These are phyloP conservation scores for Telfairia occidentalis DNA, from an alignment of 331 rosid genomes.

Conservation along the genomic window DNA sequence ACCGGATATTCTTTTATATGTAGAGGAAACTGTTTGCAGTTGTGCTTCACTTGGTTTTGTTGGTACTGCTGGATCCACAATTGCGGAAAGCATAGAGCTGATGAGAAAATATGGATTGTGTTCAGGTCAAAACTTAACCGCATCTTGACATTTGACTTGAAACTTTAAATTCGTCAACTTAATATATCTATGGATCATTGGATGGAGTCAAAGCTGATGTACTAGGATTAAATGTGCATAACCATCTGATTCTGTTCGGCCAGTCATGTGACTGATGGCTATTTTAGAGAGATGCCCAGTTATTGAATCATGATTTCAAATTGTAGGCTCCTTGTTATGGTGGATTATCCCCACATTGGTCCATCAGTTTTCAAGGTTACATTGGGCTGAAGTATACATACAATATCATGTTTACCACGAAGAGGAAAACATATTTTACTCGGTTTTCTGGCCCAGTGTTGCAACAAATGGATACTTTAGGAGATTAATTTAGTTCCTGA, in stretches of 20 bases:
- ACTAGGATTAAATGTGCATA: background rate
- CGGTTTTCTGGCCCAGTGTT: background rate
- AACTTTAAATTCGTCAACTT: background rate
- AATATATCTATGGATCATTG: background rate
- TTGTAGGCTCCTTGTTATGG: background rate
- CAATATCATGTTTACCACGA: background rate
- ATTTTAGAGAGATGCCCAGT: background rate
- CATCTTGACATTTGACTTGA: slow-evolving; percentile 10
- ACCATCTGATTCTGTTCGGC: background rate
- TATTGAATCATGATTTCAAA: background rate
- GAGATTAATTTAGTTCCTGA: background rate
- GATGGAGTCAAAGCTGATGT: background rate
- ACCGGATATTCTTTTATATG: slow-evolving; percentile 56
- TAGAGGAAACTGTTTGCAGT: slow-evolving; percentile 73
- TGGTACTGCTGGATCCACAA: slow-evolving; percentile 92
- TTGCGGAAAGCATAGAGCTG: slow-evolving; percentile 66
- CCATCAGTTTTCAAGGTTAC: slow-evolving; percentile 1
- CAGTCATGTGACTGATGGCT: background rate
- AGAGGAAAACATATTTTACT: background rate
- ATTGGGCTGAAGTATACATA: background rate
- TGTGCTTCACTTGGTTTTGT: slow-evolving; percentile 84
- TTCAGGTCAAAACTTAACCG: slow-evolving; percentile 19
- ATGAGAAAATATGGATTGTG: slow-evolving; percentile 48
- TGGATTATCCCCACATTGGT: background rate
- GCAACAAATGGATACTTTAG: background rate